Percentiles rank a stretch among this genome's conserved stretches.
Evolutionary conservation across 1,284 basidiomycete genomes (phyloP).

Genomic region (Golubevia sp.): DNA sequence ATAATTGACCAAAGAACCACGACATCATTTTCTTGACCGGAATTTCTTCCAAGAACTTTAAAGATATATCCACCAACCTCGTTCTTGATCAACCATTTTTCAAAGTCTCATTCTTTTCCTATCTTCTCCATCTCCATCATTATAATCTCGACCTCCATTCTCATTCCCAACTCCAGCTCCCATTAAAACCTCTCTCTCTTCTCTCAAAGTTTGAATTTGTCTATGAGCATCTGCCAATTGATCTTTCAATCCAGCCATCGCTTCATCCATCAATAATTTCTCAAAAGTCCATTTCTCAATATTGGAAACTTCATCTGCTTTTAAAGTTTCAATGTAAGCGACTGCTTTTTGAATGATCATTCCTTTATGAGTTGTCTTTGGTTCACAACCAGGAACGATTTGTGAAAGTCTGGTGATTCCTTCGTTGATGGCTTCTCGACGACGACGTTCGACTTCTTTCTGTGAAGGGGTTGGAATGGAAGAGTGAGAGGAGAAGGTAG

Average conservation of each 20-base stretch:
- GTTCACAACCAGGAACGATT: slow-evolving; percentile 54
- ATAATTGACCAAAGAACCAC: no score
- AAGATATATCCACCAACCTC: no score
- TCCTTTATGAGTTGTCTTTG: slow-evolving; percentile 54
- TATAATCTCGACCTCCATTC: neutral
- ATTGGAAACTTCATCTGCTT: slow-evolving; percentile 55
- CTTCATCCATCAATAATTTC: slow-evolving; percentile 59
- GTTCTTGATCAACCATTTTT: no score
- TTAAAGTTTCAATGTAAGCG: slow-evolving; percentile 53
- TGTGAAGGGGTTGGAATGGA: slow-evolving; percentile 4
- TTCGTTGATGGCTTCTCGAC: slow-evolving; percentile 49
- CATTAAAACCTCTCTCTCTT: slow-evolving; percentile 7
- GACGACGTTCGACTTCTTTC: slow-evolving; percentile 59
- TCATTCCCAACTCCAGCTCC: neutral
- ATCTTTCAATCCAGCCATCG: slow-evolving; percentile 43
- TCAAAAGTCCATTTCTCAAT: slow-evolving; percentile 61
- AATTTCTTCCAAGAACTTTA: no score
- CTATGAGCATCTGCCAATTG: slow-evolving; percentile 40
- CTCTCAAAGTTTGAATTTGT: slow-evolving; percentile 35
- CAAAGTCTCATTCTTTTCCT: neutral
- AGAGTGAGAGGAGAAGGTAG: neutral
- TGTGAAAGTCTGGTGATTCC: slow-evolving; percentile 48
- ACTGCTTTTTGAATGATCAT: slow-evolving; percentile 50
- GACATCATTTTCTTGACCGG: no score
- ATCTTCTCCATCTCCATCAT: neutral